Evolutionary conservation across 1,139 yeast genomes (phyloP).

Genomic region (Yamadazyma spencermartinsiae): DNA sequence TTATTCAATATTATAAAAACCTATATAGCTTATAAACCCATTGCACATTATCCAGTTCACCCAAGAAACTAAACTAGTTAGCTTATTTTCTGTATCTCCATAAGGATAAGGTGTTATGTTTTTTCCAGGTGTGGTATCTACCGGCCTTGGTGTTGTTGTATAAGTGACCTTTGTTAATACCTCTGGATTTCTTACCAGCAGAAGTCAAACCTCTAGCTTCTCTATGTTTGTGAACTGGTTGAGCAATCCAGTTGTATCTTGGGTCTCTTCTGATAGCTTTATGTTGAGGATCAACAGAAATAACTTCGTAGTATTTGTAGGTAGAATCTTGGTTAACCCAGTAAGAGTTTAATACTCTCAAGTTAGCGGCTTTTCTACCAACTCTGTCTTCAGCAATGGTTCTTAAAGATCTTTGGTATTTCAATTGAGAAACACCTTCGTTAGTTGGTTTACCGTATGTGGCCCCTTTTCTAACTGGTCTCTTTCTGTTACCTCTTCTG

Average conservation of each 20-base stretch:
- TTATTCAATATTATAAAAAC: slow-evolving; percentile 7
- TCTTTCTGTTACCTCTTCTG: slow-evolving; percentile 99
- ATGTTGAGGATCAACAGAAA: slow-evolving; percentile 96
- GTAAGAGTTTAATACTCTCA: slow-evolving; percentile 99
- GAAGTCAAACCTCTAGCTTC: slow-evolving; percentile 99
- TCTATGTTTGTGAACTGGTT: slow-evolving; percentile 99
- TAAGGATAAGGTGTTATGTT: slow-evolving; percentile 96
- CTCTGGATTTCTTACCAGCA: slow-evolving; percentile 99
- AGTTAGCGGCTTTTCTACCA: slow-evolving; percentile 98
- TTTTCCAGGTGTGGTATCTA: slow-evolving; percentile 99
- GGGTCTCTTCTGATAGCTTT: slow-evolving; percentile 99
- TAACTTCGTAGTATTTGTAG: slow-evolving; percentile 98
- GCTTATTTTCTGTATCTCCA: slow-evolving; percentile 99
- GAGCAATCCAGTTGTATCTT: slow-evolving; percentile 98
- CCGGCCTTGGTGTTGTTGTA: slow-evolving; percentile 98
- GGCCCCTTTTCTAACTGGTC: slow-evolving; percentile 99
- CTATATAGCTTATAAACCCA: slow-evolving; percentile 3
- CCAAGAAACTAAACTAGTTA: slow-evolving; percentile 5
- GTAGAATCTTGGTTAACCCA: slow-evolving; percentile 99
- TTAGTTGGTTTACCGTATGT: slow-evolving; percentile 99
- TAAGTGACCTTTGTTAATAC: slow-evolving; percentile 99
- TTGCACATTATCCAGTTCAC: slow-evolving; percentile 4
- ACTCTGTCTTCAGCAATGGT: slow-evolving; percentile 99
- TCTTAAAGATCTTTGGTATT: slow-evolving; percentile 98
- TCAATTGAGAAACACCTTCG: slow-evolving; percentile 99